Evolutionary conservation across 352 stramenopile species (phyloP).

Genomic region (Globisporangium takayamanum): DNA sequence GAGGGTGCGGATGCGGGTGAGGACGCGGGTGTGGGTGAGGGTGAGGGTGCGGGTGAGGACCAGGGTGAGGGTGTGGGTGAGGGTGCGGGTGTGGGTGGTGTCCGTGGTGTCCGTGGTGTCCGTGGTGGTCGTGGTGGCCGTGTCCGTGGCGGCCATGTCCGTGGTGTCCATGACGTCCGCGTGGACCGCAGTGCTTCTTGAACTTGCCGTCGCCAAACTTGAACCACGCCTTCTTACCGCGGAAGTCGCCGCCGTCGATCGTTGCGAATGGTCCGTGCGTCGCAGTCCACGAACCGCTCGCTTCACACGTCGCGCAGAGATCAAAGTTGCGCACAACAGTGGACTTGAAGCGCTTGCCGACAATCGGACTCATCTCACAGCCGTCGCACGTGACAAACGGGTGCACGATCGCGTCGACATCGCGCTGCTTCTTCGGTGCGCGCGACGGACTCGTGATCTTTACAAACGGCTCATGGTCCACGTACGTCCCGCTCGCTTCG

Average conservation of each 20-base stretch:
- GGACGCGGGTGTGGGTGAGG: no score
- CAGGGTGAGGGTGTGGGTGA: no score
- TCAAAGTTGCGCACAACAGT: conserved; percentile 56
- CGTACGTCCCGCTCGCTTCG: conserved; percentile 48
- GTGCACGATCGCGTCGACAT: conserved; percentile 26
- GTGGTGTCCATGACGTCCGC: conserved; percentile 18
- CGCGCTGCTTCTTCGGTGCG: conserved; percentile 27
- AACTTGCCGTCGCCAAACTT: conserved; percentile 20
- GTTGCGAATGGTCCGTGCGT: conserved; percentile 52
- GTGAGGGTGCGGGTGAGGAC: no score
- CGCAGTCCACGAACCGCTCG: conserved; percentile 32
- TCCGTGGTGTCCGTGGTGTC: conserved; percentile 10
- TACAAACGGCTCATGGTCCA: conserved; percentile 52
- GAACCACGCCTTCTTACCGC: conserved; percentile 23
- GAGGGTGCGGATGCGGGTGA: no score
- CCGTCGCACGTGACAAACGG: conserved; percentile 49
- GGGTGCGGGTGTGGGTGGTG: background rate
- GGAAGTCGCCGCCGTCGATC: conserved; percentile 30
- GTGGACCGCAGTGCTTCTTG: conserved; percentile 16
- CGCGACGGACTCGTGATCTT: conserved; percentile 73
- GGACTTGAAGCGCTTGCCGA: conserved; percentile 64
- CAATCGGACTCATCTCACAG: conserved; percentile 54
- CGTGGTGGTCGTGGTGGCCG: conserved; percentile 12
- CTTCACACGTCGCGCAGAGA: conserved; percentile 54
- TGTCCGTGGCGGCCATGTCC: conserved; percentile 14